Evolutionary conservation across 2,329 filamentous ascomycete species (phyloP), one percentile per base, ranked within the genome.

Genomic region (Colletotrichum tofieldiae): DNA sequence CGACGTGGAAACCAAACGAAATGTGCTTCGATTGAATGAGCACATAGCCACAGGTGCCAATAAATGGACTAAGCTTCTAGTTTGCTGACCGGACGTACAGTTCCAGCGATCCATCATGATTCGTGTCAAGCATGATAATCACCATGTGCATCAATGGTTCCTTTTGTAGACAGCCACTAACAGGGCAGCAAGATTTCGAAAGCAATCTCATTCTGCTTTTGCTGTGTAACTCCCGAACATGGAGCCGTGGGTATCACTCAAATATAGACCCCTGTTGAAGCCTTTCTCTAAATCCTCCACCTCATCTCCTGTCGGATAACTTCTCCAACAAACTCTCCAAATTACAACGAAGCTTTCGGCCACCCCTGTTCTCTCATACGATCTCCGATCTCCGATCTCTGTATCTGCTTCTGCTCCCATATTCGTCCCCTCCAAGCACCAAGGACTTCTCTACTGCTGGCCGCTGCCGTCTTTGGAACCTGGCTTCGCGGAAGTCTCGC

Each of bases 261-360:
- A 51, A 67, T 45, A 35, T 49, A 26, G 37, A 35, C 16, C 18
- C 41, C 26, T 29, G 18, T 58, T 54, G 47, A 54, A 51, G 14
- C 43, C 26, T 26, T 8, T 43, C 45, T 52, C 26, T 14, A 67
- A 52, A 52, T 43, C 37, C n/a, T 23, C 45, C 55, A 23, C 23
- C 12, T 35, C n/a, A 35, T 18, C 55, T 52, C 23, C 64, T 61
- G 39, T 51, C 37, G n/a, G 39, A 67, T 37, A 43, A 61, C 51
- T 41, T 51, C 41, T 61, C 68, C 56, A 60, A 71, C 45, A 62
- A 55, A 16, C 51, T 43, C 56, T 67, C 64, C 64, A 71, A 62
- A 12, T 35, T 61, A 56, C 43, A 32, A 26, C 47, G 16, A 62
- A 63, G 47, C 37, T 70, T 14, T 29, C 8, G 16, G 2, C 29